Percentiles rank a stretch among this genome's conserved stretches.
phyloP scores from a whole-genome alignment of 192 early-diverging fungal genomes.

The Coemansia sp. region DNA sequence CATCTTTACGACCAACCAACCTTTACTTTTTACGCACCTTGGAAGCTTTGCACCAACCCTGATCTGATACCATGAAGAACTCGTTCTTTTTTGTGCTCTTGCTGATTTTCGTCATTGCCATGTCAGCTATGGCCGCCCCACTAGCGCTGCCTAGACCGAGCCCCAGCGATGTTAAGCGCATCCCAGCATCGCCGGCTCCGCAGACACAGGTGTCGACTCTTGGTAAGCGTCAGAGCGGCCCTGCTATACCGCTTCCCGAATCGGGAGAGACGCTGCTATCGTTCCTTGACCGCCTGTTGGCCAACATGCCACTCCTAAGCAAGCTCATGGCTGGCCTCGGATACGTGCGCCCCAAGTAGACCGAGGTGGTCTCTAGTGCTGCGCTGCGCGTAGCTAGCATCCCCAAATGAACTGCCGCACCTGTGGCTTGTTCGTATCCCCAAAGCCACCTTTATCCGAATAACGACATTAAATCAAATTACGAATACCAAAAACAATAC shows the following conservation, averaged over 20 bases:
- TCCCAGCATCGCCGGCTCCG: neutral
- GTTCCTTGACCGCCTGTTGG: conserved; percentile 42
- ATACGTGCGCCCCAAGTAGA: conserved; percentile 33
- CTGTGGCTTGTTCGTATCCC: neutral
- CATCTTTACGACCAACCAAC: neutral
- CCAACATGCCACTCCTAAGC: conserved; percentile 28
- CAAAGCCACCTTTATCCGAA: neutral
- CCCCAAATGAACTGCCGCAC: neutral
- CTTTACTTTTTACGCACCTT: neutral
- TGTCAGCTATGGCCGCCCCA: conserved; percentile 1
- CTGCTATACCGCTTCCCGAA: conserved; percentile 38
- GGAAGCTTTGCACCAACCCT: neutral
- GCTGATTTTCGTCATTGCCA: conserved; percentile 9
- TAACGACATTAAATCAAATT: neutral
- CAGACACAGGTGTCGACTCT: neutral
- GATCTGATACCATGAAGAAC: conserved; percentile 11
- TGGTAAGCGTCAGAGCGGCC: conserved; percentile 9
- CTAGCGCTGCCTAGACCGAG: neutral
- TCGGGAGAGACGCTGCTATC: conserved; percentile 28
- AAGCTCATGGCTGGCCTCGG: conserved; percentile 37
- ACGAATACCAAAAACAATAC: neutral
- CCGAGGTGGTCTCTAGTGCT: neutral
- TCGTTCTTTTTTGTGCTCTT: conserved; percentile 1
- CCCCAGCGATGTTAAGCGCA: neutral
- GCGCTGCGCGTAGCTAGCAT: neutral